These are phyloP conservation scores for Aspergillus leporis DNA, from an alignment of 495 filamentous ascomycete genomes.

Conservation along the genomic window DNA sequence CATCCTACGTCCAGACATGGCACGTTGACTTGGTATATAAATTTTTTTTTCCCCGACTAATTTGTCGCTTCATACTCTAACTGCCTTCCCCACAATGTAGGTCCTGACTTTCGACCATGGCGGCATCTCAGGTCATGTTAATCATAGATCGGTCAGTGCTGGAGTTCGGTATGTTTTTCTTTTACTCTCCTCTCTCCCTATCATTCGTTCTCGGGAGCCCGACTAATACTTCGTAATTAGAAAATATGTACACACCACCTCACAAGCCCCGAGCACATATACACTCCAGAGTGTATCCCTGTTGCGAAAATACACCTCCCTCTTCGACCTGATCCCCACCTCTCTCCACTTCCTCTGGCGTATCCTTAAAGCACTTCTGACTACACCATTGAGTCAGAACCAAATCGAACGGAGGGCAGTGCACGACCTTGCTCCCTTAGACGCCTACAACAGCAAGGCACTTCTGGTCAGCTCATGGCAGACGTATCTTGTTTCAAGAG, in stretches of 20 bases:
- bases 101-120: conserved; percentile 14
- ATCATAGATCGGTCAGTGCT: conserved; percentile 8
- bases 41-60: too few relatives aligned
- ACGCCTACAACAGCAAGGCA: neutral
- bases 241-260: conserved; percentile 1
- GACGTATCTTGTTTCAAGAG: neutral
- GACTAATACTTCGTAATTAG: neutral
- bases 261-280: neutral
- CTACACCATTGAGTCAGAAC: neutral
- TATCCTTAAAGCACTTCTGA: conserved; percentile 4
- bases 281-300: conserved; percentile 6
- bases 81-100: neutral
- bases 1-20: conserved; percentile 10
- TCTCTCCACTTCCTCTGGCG: conserved; percentile 9
- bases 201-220: neutral
- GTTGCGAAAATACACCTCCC: conserved; percentile 8
- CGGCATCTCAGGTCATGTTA: conserved; percentile 12
- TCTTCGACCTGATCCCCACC: conserved; percentile 9
- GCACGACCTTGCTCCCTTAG: neutral
- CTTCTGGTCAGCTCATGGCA: conserved; percentile 10
- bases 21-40: conserved; percentile 8
- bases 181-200: neutral
- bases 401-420: neutral
- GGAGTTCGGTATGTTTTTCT: conserved; percentile 6
- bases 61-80: too few relatives aligned